Base-by-base conservation (phyloP, 75 land plant species). In the Larix kaempferi region DNA sequence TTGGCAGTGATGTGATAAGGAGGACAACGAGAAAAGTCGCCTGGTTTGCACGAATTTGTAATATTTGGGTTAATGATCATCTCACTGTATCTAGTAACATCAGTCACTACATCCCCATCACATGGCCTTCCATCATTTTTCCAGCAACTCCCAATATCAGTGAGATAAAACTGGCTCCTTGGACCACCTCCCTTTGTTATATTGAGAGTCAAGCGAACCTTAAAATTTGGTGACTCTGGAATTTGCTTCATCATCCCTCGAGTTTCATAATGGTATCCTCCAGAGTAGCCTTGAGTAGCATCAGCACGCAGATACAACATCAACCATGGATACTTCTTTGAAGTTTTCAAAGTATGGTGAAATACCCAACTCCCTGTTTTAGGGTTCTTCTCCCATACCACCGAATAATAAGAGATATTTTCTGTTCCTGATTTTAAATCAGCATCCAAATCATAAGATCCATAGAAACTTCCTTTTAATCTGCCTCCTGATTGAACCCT, bases 271-370 rank as follows among this genome's bases (percentile, higher is more conserved):
- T 90, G 98, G 74, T 96, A 94, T 0, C 99, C 99, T 2, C 99
- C 99, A 35, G 98, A 94, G 41, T 84, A 82, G 1, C 99, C 99
- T 59, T 52, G 74, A 14, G 98, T 92, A 23, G 99, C 94, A 77
- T 96, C 99, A n/a, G 98, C 94, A 59, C 99, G 85, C 44, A 96
- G 84, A 78, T 96, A 96, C 19, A 96, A 86, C 99, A 96, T 94
- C 37, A 92, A 81, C 92, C 95, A 93, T 0, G 92, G 92, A 77
- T 93, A 93, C 80, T 88, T 90, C 11, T 78, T 21, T 52, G 90
- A 71, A 21, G 84, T 89, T 73, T 69, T 86, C 27, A 93, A 80
- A 7, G 54, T 60, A 71, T 92, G 88, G n/a, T 80, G 71, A 74
- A 92, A 89, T 74, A 88, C 74, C 94, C 94, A 92, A 61, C 90